Evolutionary conservation across 192 early-diverging fungal species (phyloP), one percentile per base, ranked within the genome.

Genomic region (Linnemannia schmuckeri): DNA sequence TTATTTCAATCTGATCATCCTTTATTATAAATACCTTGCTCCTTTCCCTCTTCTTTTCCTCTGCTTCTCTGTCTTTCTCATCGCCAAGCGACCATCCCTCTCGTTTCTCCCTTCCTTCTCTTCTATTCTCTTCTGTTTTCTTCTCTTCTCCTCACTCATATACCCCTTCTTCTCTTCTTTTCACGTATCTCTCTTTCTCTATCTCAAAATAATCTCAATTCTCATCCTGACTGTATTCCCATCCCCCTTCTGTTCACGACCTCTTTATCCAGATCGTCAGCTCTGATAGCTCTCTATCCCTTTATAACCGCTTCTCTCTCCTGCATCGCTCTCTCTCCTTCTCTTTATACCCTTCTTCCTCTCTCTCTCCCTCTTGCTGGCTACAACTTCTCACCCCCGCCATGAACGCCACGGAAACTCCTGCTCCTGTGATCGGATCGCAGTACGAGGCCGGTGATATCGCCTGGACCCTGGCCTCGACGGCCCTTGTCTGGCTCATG

Each of bases 401-500:
- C 27, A 84, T 84, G 82, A 80, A 85, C 74, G 30, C 55, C 7
- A 70, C 83, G 20, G 72, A 73, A 24, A 38, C 7, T 22, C 41
- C 42, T 22, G 24, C 66, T 35, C 70, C 61, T 8, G 4, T 68
- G 22, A 78, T 81, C 47, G 83, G 78, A 18, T 84, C 82, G 24
- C 49, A 79, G 40, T 83, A 75, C 52, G 30, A 84, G 41, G 70
- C 87, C 22, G 92, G 92, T 66, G 94, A 95, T 77, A 93, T 94
- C 42, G 90, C 93, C 20, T 96, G 92, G 91, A 91, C 96, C 33
- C 85, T 97, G 38, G 74, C 92, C 42, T 90, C 92, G 40, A 90
- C 97, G 6, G 95, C 94, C 1, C 88, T 98, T 30, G 97, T 99
- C 41, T 97, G 97, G 89, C 90, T 99, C 77, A 99, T 99, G 97